phyloP scores from a whole-genome alignment of 2,329 filamentous ascomycete genomes.

The Ustulina deusta region DNA sequence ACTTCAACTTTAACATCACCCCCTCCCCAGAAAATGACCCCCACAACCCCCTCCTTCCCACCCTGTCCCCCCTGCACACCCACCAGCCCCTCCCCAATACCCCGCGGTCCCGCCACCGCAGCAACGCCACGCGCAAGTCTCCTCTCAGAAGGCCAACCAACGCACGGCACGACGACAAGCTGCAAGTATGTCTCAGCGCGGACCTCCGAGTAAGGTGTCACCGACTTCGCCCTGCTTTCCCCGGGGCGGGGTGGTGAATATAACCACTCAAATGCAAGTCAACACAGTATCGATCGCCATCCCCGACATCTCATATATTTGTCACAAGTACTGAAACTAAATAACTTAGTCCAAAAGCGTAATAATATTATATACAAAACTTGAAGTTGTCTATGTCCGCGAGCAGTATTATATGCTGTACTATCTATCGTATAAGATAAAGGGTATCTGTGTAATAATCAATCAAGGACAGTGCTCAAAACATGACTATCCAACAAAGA shows the following conservation, averaged over 20 bases:
- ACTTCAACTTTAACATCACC: background rate
- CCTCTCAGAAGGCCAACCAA: too few species aligned
- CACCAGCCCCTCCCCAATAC: constrained; percentile 11
- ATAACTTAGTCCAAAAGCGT: background rate
- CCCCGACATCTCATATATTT: background rate
- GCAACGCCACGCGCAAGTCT: constrained; percentile 32
- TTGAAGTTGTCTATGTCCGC: constrained; percentile 14
- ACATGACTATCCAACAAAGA: background rate
- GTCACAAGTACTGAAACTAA: background rate
- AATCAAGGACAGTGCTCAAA: constrained; percentile 1
- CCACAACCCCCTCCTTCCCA: background rate
- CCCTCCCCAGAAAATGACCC: background rate
- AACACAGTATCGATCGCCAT: background rate
- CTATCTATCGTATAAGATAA: constrained; percentile 2
- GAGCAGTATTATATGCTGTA: constrained; percentile 1
- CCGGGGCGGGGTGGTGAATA: too few species aligned
- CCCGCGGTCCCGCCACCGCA: constrained; percentile 34
- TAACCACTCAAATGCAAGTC: background rate
- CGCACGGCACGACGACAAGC: too few species aligned
- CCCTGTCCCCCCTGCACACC: background rate
- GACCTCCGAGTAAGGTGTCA: too few species aligned
- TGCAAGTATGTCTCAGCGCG: too few species aligned
- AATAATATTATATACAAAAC: constrained; percentile 10
- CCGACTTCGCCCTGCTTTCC: background rate
- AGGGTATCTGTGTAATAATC: constrained; percentile 17